Percentiles rank a stretch among this genome's conserved stretches.
These are phyloP conservation scores for Syzygium jambos DNA, from an alignment of 345 rosid species.

Conservation along the genomic window DNA sequence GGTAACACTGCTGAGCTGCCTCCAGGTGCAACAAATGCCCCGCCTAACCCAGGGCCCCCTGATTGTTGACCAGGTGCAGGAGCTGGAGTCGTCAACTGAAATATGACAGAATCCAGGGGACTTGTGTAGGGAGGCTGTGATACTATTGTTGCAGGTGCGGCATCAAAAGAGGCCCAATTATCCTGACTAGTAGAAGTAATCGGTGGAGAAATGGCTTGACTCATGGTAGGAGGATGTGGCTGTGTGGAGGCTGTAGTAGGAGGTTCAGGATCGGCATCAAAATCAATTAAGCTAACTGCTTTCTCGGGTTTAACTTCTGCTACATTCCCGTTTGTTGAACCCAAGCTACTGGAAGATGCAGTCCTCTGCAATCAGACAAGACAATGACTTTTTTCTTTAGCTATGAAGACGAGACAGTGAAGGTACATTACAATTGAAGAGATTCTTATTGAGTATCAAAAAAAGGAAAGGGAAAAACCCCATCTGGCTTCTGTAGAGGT, in stretches of 20 bases:
- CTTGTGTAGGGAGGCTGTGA: constrained; percentile 47
- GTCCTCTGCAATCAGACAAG: constrained; percentile 44
- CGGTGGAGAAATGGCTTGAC: constrained; percentile 34
- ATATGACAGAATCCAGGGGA: constrained; percentile 73
- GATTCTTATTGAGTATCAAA: not conserved
- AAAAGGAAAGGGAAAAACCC: not conserved
- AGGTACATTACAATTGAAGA: not conserved
- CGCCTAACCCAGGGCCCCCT: constrained; percentile 7
- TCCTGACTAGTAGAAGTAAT: constrained; percentile 31
- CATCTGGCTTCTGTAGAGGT: not conserved
- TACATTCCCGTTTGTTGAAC: constrained; percentile 44
- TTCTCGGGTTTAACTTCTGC: constrained; percentile 59
- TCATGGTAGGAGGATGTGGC: constrained; percentile 22
- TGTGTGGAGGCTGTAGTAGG: constrained; percentile 31
- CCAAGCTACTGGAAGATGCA: constrained; percentile 61
- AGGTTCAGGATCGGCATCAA: constrained; percentile 78
- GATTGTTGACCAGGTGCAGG: constrained; percentile 38
- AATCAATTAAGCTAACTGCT: constrained; percentile 80
- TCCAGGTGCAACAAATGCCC: constrained; percentile 5
- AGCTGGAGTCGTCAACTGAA: constrained; percentile 50
- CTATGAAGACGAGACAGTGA: not conserved
- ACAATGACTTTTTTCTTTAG: not conserved
- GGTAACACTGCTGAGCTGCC: constrained; percentile 18
- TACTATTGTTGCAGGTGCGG: constrained; percentile 28
- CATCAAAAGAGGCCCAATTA: constrained; percentile 79